These are phyloP conservation scores for Emericellopsis cladophorae DNA, from an alignment of 2,329 filamentous ascomycete genomes.

Conservation along the genomic window DNA sequence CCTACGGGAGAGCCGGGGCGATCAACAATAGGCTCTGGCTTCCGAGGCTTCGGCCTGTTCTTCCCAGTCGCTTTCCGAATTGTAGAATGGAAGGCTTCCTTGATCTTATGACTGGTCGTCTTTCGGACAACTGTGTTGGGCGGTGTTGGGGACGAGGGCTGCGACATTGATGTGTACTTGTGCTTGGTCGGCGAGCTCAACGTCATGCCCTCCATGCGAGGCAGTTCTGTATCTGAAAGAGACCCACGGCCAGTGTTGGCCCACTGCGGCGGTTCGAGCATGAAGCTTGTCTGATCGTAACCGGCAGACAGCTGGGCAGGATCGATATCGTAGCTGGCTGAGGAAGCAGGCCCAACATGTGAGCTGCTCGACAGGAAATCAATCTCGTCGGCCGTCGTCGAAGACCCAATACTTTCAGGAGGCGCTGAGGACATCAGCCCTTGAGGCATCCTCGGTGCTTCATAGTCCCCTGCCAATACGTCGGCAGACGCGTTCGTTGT, in stretches of 20 bases:
- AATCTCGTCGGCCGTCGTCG: slow-evolving; percentile 21
- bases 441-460: slow-evolving; percentile 12
- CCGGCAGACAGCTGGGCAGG: slow-evolving; percentile 13
- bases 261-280: slow-evolving; percentile 5
- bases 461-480: neutral
- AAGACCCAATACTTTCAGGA: slow-evolving; percentile 19
- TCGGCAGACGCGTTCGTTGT: slow-evolving; percentile 4
- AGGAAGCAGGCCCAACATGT: slow-evolving; percentile 11
- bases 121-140: slow-evolving; percentile 15
- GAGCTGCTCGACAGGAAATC: slow-evolving; percentile 22
- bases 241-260: slow-evolving; percentile 18
- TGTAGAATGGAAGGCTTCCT: slow-evolving; percentile 24
- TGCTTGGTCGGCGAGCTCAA: slow-evolving; percentile 22
- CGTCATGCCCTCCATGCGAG: slow-evolving; percentile 33
- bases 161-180: slow-evolving; percentile 7
- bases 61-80: slow-evolving; percentile 20
- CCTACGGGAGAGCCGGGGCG: slow-evolving; percentile 17
- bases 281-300: neutral
- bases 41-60: slow-evolving; percentile 17
- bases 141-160: slow-evolving; percentile 19
- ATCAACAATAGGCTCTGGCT: slow-evolving; percentile 7
- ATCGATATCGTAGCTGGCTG: slow-evolving; percentile 16
- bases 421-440: slow-evolving; percentile 14
- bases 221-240: slow-evolving; percentile 35
- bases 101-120: slow-evolving; percentile 25